Percentiles rank a stretch among this genome's conserved stretches.
Evolutionary conservation across 2,329 filamentous ascomycete species (phyloP).

Genomic region (Ascochyta fabae): DNA sequence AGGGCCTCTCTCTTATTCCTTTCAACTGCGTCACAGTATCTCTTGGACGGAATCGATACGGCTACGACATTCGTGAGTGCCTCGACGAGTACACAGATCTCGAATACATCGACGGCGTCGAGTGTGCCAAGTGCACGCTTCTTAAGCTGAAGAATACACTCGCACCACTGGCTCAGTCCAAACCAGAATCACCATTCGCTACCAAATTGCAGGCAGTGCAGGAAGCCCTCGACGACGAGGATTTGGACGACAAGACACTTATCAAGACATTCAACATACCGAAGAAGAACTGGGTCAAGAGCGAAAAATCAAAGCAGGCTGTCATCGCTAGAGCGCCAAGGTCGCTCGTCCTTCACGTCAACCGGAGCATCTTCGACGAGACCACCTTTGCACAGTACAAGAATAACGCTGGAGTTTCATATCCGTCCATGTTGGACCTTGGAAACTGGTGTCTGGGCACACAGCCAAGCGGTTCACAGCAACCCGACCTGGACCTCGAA

Average conservation of each 20-base stretch:
- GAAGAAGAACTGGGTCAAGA: conserved; percentile 71
- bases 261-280: conserved; percentile 55
- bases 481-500: conserved; percentile 57
- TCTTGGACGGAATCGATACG: conserved; percentile 66
- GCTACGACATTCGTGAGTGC: conserved; percentile 77
- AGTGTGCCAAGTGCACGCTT: conserved; percentile 90
- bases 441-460: conserved; percentile 85
- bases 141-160: conserved; percentile 59
- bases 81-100: conserved; percentile 84
- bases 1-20: conserved; percentile 86
- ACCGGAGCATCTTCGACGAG: conserved; percentile 90
- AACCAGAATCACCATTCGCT: conserved; percentile 53
- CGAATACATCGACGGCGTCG: conserved; percentile 85
- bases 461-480: conserved; percentile 31
- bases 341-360: conserved; percentile 84
- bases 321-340: conserved; percentile 83
- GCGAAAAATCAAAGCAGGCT: conserved; percentile 88
- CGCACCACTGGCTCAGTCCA: conserved; percentile 24
- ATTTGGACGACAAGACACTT: conserved; percentile 67
- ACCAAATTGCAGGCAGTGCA: conserved; percentile 70
- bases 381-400: conserved; percentile 79
- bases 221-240: conserved; percentile 75
- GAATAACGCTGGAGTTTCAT: conserved; percentile 79
- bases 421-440: conserved; percentile 76
- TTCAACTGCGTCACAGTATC: conserved; percentile 94